Evolutionary conservation across 2,329 filamentous ascomycete species (phyloP), one percentile per base, ranked within the genome.

Genomic region (Pseudogymnoascus destructans): DNA sequence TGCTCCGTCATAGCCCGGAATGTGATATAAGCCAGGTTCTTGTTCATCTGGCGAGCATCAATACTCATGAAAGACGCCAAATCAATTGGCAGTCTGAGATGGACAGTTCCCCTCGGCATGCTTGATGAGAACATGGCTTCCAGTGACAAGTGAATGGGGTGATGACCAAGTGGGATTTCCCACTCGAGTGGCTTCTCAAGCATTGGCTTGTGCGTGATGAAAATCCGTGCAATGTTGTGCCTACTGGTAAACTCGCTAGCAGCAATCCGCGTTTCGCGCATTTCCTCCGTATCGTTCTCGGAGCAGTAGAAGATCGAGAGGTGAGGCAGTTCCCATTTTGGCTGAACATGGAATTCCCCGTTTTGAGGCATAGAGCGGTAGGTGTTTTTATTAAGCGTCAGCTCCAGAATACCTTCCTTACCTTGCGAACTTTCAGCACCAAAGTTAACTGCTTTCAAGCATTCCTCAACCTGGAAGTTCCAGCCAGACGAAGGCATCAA

Each of bases 21-120:
- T 52, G 46, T 56, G 17, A 56, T 36, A 56, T 38, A 56, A 36
- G 54, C 54, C 54, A 33, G 10, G 6, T 35, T 56, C 30, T 56
- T 71, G 64, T 79, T 79, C 72, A 79, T 75, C 66, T 79, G 77
- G 55, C 76, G 71, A 25, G 74, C 72, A 63, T 79, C 76, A 60
- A 79, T 74, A 60, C 75, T 75, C 59, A 75, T 68, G 62, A 79
- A 79, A 9, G 75, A 76, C 2, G 66, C 65, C 15, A 77, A 66
- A 61, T 79, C 76, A 57, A 79, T 74, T 5, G 77, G 76, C 13
- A 77, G 65, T 36, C 74, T 70, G 58, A 71, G 70, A 57, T 65
- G 17, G 69, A 70, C 13, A 35, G 33, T 38, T 56, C 30, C 33
- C 5, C 54, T 56, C 10, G 33, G 54, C 15, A 33, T 11, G 30